Conservation (phyloP, 129 eudicot genomes). For the Escallonia herrerae region DNA sequence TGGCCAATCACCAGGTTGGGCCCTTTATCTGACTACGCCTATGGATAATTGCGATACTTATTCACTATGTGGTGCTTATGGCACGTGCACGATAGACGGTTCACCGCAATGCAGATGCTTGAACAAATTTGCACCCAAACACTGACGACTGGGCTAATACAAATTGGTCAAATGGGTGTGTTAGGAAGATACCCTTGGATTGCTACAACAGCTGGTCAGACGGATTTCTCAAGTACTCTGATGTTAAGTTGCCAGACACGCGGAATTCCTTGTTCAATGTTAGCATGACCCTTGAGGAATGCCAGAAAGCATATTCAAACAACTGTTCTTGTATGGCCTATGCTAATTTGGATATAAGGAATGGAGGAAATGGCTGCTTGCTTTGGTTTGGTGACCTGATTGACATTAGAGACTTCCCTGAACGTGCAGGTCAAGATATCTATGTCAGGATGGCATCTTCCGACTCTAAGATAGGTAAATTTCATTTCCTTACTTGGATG, state of each 20-base stretch:
- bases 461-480: too few species aligned
- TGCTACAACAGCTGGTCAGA: not conserved
- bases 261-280: not conserved
- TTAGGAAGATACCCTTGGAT: not conserved
- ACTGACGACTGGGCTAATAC: constrained; percentile 6
- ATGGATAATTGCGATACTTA: constrained; percentile 14
- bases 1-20: constrained; percentile 5
- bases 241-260: not conserved
- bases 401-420: too few species aligned
- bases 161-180: too few species aligned
- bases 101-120: constrained; percentile 16
- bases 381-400: not conserved
- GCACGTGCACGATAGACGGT: constrained; percentile 6
- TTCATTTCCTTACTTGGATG: too few species aligned
- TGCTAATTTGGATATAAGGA: constrained; percentile 2
- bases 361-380: constrained; percentile 5
- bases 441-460: too few species aligned
- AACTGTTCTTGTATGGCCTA: constrained; percentile 6
- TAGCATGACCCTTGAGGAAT: constrained; percentile 1
- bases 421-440: too few species aligned
- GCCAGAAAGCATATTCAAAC: not conserved
- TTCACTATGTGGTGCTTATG: constrained; percentile 7
- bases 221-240: not conserved
- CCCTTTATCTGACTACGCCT: not conserved
- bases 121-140: constrained; percentile 15